These are phyloP conservation scores for Achaetomium macrosporum DNA, from an alignment of 2,329 filamentous ascomycete species.

Conservation along the genomic window DNA sequence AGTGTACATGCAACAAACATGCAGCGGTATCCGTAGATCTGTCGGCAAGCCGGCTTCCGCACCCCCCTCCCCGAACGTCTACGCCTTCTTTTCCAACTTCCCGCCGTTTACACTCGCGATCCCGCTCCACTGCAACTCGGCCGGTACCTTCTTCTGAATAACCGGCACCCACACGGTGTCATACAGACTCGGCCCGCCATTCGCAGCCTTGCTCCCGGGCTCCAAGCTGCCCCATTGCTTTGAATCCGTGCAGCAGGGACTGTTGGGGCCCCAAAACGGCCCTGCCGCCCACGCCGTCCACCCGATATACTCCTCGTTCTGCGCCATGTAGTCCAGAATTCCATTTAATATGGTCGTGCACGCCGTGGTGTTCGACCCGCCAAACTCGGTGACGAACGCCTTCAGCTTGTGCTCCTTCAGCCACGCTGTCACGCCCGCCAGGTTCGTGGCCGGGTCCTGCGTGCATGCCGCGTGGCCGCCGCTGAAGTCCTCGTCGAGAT, in stretches of 20 bases:
- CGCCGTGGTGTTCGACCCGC: conserved; percentile 39
- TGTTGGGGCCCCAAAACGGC: conserved; percentile 41
- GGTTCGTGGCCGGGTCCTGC: conserved; percentile 34
- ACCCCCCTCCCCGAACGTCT: background rate
- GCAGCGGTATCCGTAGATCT: too few species aligned
- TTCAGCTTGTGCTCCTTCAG: conserved; percentile 40
- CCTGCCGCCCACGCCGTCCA: conserved; percentile 48
- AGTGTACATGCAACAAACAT: too few species aligned
- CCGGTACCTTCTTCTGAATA: conserved; percentile 39
- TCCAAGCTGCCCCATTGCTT: conserved; percentile 40
- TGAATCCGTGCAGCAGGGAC: conserved; percentile 35
- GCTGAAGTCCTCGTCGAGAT: conserved; percentile 44
- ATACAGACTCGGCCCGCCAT: conserved; percentile 40
- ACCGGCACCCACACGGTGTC: conserved; percentile 41
- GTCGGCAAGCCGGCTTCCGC: too few species aligned
- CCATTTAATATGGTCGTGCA: conserved; percentile 36
- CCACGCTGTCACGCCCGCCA: conserved; percentile 41
- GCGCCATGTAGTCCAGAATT: conserved; percentile 41
- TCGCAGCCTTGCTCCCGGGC: conserved; percentile 38
- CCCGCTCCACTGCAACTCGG: conserved; percentile 34
- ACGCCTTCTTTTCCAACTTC: conserved; percentile 9
- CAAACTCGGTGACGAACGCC: conserved; percentile 46
- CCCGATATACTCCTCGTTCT: conserved; percentile 43
- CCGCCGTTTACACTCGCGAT: conserved; percentile 28
- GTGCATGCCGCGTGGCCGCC: conserved; percentile 39